These are phyloP conservation scores for Fusarium secorum DNA, from an alignment of 2,329 filamentous ascomycete genomes.

Conservation along the genomic window DNA sequence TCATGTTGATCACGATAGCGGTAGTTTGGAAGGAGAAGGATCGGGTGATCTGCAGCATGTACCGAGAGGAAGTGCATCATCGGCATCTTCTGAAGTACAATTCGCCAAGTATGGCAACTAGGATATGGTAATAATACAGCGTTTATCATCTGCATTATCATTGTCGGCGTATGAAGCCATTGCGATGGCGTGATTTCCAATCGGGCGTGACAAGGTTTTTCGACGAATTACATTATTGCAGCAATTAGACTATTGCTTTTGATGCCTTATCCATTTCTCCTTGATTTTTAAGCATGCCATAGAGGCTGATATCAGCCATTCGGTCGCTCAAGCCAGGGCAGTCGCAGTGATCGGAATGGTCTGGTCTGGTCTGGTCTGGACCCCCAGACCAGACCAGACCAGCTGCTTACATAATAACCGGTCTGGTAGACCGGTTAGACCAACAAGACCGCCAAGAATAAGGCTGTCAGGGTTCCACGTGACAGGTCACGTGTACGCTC, in stretches of 20 bases:
- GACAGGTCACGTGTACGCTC: no score
- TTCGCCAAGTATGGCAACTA: constrained; percentile 27
- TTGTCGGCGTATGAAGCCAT: fast-evolving
- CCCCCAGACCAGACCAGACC: no score
- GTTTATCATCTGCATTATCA: not conserved
- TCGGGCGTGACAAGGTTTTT: fast-evolving
- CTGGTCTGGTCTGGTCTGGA: no score
- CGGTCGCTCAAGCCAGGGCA: fast-evolving
- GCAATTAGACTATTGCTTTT: fast-evolving
- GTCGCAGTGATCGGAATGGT: no score
- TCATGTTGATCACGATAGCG: not conserved
- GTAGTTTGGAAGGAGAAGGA: constrained; percentile 1
- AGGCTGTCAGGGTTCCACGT: no score
- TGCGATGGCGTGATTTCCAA: fast-evolving
- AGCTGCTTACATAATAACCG: no score
- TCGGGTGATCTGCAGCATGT: constrained; percentile 4
- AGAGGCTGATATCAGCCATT: not conserved
- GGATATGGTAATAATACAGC: not conserved
- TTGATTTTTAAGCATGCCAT: fast-evolving
- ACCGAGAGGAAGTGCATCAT: constrained; percentile 24
- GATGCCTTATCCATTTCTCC: fast-evolving
- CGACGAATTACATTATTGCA: fast-evolving
- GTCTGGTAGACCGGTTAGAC: no score
- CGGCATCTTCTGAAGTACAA: constrained; percentile 34
- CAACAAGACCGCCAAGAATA: no score